Evolutionary conservation across 768 basidiomycete species (phyloP), one percentile per base, ranked within the genome.

Genomic region (Hydnomerulius pinastri): DNA sequence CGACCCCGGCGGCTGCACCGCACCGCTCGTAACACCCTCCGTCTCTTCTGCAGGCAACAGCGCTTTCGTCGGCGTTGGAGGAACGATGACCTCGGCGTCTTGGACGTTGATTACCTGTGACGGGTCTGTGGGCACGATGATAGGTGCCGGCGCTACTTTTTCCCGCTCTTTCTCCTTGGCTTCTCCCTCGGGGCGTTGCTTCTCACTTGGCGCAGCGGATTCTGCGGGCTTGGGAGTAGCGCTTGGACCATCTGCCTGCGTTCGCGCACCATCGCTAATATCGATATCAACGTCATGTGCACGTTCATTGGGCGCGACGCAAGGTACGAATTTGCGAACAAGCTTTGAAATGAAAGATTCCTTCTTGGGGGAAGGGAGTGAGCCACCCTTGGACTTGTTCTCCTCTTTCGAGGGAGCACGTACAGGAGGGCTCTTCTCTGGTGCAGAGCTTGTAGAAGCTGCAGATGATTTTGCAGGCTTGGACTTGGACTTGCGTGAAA

Each of bases 1-100:
- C 21, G 92, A 90, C 27, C 93, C 93, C 12, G 95, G 93, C 2
- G 92, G 80, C 61, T 94, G 90, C 20, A 96, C 94, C 37, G 91
- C 90, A 27, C 92, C 88, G n/a, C 91, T 92, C 9, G 89, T 90
- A 56, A 97, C 75, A 12, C 90, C 92, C 53, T 86, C 92, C 6
- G 92, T 92, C 71, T 94, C 92, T 8, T 84, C 80, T 21, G 76
- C 72, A 6, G 90, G 81, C 5, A 80, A 59, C 53, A 77, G 65
- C 13, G 45, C 38, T 13, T 64, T 73, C 13, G 75, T 76, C 11
- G 81, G 79, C 2, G 78, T 77, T 25, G 81, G 76, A 15, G 80
- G 76, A 4, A 78, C 57, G 42, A 77, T 33, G 46, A 78, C 62
- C 10, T 76, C 72, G 13, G 56, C 63, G 47, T 75, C 76, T 29